phyloP scores from a whole-genome alignment of 2,329 filamentous ascomycete species.

The Aspergillus sergii region DNA sequence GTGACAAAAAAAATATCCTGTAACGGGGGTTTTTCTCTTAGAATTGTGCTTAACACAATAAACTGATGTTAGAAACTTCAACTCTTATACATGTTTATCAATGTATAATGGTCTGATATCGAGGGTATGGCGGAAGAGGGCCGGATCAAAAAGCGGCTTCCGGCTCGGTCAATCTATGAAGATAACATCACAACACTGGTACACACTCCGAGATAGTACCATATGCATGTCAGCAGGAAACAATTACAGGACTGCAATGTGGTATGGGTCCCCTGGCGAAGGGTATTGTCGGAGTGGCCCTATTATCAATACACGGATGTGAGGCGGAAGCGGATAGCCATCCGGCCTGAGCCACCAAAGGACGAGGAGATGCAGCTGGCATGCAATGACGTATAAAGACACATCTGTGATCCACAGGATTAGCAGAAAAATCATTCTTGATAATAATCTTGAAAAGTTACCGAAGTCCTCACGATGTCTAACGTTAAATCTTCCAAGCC shows the following conservation, averaged over 20 bases:
- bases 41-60: not conserved
- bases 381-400: slow-evolving; percentile 2
- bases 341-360: slow-evolving; percentile 9
- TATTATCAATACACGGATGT: not conserved
- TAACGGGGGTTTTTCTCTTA: too few species aligned
- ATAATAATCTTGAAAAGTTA: not conserved
- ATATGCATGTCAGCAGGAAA: not conserved
- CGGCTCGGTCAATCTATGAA: not conserved
- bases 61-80: not conserved
- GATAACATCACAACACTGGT: not conserved
- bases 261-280: not conserved
- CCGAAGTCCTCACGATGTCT: slow-evolving; percentile 15
- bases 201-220: not conserved
- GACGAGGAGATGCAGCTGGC: not conserved
- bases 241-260: not conserved
- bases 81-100: not conserved
- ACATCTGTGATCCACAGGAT: not conserved
- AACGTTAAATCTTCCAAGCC: slow-evolving; percentile 25
- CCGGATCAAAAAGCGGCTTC: slow-evolving; percentile 7
- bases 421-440: not conserved
- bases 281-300: not conserved
- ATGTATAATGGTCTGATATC: not conserved
- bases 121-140: slow-evolving; percentile 3
- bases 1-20: not conserved
- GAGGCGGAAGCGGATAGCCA: slow-evolving; percentile 29